Evolutionary conservation across 805 yeast species (phyloP), one percentile per base, ranked within the genome.

Genomic region (Nakazawaea molendinolei): DNA sequence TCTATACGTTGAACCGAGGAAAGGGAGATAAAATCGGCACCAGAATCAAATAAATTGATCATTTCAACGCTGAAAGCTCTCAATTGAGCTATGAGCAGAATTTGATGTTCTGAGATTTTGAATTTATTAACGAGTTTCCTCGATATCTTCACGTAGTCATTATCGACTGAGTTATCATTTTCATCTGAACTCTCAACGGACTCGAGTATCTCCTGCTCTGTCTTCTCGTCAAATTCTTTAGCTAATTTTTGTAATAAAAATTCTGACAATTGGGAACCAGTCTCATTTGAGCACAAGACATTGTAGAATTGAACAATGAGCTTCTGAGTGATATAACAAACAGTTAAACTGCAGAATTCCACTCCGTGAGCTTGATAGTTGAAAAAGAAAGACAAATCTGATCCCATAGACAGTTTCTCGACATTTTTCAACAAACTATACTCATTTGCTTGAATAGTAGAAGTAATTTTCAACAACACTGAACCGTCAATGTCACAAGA

Each of bases 361-460:
- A 26, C 14, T 13, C 21, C 30, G 8, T 27, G 10, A 14, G 21
- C 25, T n/a, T 18, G 38, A 27, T 34, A 34, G 23, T 25, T 34
- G 16, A 25, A 18, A 12, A 26, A 27, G 14, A 20, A 27, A 3
- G 38, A 26, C 10, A 18, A 21, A 10, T 16, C 15, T 7, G 33
- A n/a, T n/a, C n/a, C 12, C 7, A 16, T 6, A 7, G 27, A 22
- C 9, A 31, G 21, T 18, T 15, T 19, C 10, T 38, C 68, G 3
- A 83, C 67, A 17, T 71, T 76, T 20, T 67, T 61, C 45, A 90
- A 61, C 33, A 79, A 57, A 4, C 67, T 62, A 47, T 71, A 67
- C 48, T 89, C 95, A 1, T 28, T 24, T 7, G 7, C 14, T 10
- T 33, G 24, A 3, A 32, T 33, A 10, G 30, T 13, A 6, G 17